Evolutionary conservation across 1,139 yeast genomes (phyloP), one percentile per base, ranked within the genome.

Genomic region (Diutina neorugosa): DNA sequence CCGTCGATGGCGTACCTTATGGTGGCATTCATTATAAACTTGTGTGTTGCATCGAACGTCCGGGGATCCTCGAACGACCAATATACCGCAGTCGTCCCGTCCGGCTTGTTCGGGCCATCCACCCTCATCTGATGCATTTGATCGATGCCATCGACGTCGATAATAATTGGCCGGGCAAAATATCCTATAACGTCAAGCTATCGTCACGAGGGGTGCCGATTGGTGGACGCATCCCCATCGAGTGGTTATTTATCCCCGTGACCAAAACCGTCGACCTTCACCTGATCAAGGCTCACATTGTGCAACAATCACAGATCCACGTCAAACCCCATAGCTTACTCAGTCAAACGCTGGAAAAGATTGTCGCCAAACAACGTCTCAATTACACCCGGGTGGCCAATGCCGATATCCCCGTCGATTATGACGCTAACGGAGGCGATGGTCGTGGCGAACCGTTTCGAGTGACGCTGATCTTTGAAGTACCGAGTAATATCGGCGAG

Each of bases 81-180:
- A 65, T 79, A 47, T 58, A 60, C 18, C 65, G 63, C 31, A 56
- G 66, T 16, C 70, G 69, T 53, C 69, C 69, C 54, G 53, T 74
- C 18, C 61, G 78, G 52, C 63, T 74, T 12, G 61, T 67, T 31
- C 67, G 87, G 58, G 80, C 86, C 1, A 65, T 82, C 50, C 75
- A 82, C 42, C 76, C 78, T 11, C 75, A 77, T 54, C 75, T 73
- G 59, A 59, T 81, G 54, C 71, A 75, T 31, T 65, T 80, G 52
- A 69, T 74, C 23, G 84, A 83, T 60, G 78, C 78, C 44, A 73
- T 83, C 54, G 79, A 80, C 42, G 77, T 84, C 51, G 79, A 77
- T 49, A 82, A 81, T 59, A 75, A 80, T 8, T 82, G 88, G 86
- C 78, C 84, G 0, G 78, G 78, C 3, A 82, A 82, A 60, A 69